Base-by-base conservation (phyloP, 192 early-diverging fungal genomes). In the Paraglomus occultum region DNA sequence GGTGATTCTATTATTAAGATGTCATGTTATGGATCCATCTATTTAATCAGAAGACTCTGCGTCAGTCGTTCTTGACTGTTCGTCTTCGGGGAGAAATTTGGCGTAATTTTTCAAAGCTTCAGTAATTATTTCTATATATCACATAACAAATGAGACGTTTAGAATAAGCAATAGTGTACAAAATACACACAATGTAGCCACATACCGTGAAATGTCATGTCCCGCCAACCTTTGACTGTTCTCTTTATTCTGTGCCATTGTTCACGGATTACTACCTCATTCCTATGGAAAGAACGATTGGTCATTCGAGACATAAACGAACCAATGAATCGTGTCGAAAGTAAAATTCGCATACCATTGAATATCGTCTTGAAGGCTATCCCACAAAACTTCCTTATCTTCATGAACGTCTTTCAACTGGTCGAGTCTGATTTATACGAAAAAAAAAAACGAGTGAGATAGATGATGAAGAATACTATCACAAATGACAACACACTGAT, bases 171-270 rank as follows among this genome's bases (percentile, higher is more conserved):
- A n/a, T n/a, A n/a, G n/a, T n/a, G n/a, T n/a, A n/a, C n/a, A 55
- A 55, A 17, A 17, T 55, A 1, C 11, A 54, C 2, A 55, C 4
- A 10, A 55, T 31, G 5, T 11, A 55, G 39, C 22, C 57, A 40
- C 9, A 59, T 63, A 63, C 63, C 63, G 38, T 12, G 8, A 40
- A 65, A 65, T 9, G 47, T 18, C 43, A 51, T 65, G 1, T 8
- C 18, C 11, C 12, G 17, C 22, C 48, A 65, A 50, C 18, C 48
- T 23, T 51, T 48, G 15, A 65, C 15, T 8, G 63, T 65, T 38
- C 51, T 51, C 40, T 65, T 65, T 50, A 65, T 51, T 6, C 20
- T 46, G 40, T 38, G 46, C 63, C 63, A 65, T n/a, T 15, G 12
- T 1, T 65, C 48, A 23, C n/a, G 17, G 9, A 65, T 51, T 7